Evolutionary conservation across 2,329 filamentous ascomycete species (phyloP).

Genomic region (Sporothrix mexicana): DNA sequence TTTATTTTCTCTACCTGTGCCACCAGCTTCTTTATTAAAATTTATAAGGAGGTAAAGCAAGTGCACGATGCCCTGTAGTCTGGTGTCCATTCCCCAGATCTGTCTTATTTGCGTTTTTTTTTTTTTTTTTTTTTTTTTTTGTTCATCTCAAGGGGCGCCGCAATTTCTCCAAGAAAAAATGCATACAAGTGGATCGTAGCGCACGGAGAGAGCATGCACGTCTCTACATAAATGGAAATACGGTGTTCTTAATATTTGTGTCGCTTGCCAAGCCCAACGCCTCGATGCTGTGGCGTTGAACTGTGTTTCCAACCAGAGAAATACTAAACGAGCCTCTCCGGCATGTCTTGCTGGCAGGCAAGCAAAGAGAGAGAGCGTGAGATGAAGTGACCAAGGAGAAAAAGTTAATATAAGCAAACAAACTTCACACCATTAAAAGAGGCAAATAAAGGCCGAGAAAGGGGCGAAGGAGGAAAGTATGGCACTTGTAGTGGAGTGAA

Average conservation of each 20-base stretch:
- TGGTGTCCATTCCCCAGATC: neutral
- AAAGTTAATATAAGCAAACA: constrained; percentile 6
- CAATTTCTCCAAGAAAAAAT: neutral
- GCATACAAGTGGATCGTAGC: neutral
- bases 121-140: neutral
- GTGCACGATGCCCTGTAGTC: neutral
- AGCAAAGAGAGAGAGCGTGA: neutral
- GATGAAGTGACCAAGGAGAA: neutral
- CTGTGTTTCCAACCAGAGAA: neutral
- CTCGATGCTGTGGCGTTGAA: neutral
- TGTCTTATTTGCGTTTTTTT: too few relatives aligned
- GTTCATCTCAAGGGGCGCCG: too few relatives aligned
- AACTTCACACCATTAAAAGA: constrained; percentile 29
- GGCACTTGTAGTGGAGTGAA: neutral
- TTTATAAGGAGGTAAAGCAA: neutral
- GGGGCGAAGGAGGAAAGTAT: constrained; percentile 21
- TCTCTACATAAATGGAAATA: neutral
- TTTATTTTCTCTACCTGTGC: neutral
- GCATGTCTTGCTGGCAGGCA: neutral
- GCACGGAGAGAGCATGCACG: neutral
- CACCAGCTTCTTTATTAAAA: neutral
- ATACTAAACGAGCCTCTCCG: neutral
- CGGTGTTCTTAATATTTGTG: neutral
- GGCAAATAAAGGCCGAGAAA: constrained; percentile 38
- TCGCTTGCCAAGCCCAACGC: neutral